Base-by-base conservation (phyloP, 2,329 filamentous ascomycete genomes). In the Monosporascus sp. region DNA sequence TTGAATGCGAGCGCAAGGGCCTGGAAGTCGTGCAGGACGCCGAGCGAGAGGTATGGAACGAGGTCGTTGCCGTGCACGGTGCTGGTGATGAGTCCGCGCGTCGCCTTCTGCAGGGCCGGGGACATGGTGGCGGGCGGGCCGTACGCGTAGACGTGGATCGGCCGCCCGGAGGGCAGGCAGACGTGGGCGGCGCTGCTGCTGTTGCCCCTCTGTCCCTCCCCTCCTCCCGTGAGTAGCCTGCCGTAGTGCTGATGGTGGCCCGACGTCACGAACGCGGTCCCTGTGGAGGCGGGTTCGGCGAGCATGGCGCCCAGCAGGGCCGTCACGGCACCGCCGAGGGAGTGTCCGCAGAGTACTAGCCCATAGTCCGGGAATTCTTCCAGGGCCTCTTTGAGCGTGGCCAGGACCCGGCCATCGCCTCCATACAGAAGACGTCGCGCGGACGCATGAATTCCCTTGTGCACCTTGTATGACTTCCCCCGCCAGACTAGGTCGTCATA, bases 61-160 rank as follows among this genome's bases (percentile, higher is more conserved):
- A 91, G 72, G 63, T 92, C 88, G 63, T 84, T 80, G 18, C 85
- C 85, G 61, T 91, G 85, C 11, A 90, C 80, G 5, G 88, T 77
- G 8, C 83, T 90, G 3, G 88, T 92, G 55, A 92, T 86, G 7
- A 92, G 76, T 1, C 86, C 88, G 15, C 85, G 78, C 0, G 88
- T 91, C 11, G 85, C 84, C 54, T 81, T 80, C 42, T 87, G 82
- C 7, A 92, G 76, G 2, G 84, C 81, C 0, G 85, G 77, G 0
- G 86, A 89, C 79, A 91, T 83, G 15, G 85, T 86, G 0, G 86
- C 82, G 0, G 88, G 87, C 2, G 88, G 84, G 0, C 88, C 88
- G 65, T 90, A 92, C 6, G 88, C 85, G 65, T 89, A 92, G 14
- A 90, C 88, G 60, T 92, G 88, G 20, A 91, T 86, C 3, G 86